Evolutionary conservation across 805 yeast genomes (phyloP), one percentile per base, ranked within the genome.

Genomic region (Lipomyces yamadae): DNA sequence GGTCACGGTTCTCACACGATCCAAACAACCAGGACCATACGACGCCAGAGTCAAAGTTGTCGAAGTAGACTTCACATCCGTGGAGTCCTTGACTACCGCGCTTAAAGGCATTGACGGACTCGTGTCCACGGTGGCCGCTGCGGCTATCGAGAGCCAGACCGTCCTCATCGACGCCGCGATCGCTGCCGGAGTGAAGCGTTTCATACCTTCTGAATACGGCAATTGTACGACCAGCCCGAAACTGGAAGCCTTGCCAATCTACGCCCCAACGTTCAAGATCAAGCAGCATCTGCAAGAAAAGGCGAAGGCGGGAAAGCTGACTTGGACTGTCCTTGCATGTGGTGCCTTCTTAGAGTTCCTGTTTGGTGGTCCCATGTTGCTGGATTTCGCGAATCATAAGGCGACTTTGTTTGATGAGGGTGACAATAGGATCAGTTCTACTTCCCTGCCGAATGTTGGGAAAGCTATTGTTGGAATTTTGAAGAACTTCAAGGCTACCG

Each of bases 141-240:
- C 45, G 45, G 45, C 45, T n/a, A 37, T 37, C 45, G 45, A 37
- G 45, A 37, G 13, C 45, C 45, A 37, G 45, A 37, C 45, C 45
- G 45, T 37, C 45, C 45, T 37, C 45, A 37, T 37, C 45, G 45
- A 37, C 45, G 45, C 45, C 45, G 45, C 45, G n/a, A 37, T 37
- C 45, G 45, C 45, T 37, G 45, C 45, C 45, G 45, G 45, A 37
- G 45, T 37, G 45, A 37, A 37, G 45, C 45, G 45, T 37, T 37
- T 37, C 45, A 37, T 37, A 4, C 45, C 45, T n/a, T 37, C 45
- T n/a, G 45, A 37, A 37, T 37, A 37, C 15, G 45, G 45, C 45
- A 11, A 1, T 37, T 37, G 45, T n/a, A 37, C 45, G 45, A 37
- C 45, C 45, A 37, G 45, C 45, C 45, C 45, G n/a, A 37, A 37